Percentiles rank a stretch among this genome's conserved stretches.
Evolutionary conservation across 352 stramenopile genomes (phyloP).

Genomic region (Lagenidium sp.): DNA sequence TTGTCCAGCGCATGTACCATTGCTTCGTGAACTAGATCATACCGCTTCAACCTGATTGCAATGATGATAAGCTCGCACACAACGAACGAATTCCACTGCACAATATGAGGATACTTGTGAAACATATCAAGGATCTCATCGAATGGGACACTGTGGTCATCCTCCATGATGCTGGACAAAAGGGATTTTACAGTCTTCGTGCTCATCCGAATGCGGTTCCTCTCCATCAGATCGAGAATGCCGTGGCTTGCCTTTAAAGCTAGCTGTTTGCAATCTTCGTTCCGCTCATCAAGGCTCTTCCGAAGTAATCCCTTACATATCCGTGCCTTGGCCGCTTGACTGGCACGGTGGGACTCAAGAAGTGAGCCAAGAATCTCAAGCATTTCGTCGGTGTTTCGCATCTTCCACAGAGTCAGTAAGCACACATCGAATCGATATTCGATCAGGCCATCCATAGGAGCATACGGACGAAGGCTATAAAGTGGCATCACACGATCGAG

Average conservation of each 20-base stretch:
- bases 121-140: conserved; percentile 45
- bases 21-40: conserved; percentile 47
- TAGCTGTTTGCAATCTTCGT: conserved; percentile 22
- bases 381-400: conserved; percentile 34
- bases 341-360: conserved; percentile 27
- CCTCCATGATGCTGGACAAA: conserved; percentile 26
- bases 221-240: conserved; percentile 50
- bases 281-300: conserved; percentile 29
- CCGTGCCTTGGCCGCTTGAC: conserved; percentile 30
- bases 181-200: conserved; percentile 39
- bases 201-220: conserved; percentile 36
- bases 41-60: conserved; percentile 32
- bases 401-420: conserved; percentile 41
- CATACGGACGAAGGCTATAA: conserved; percentile 31
- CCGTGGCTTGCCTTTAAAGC: conserved; percentile 24
- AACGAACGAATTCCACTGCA: conserved; percentile 54
- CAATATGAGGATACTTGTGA: conserved; percentile 25
- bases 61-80: conserved; percentile 60
- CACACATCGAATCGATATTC: conserved; percentile 66
- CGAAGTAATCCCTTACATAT: conserved; percentile 59
- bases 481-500: conserved; percentile 53
- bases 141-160: conserved; percentile 16
- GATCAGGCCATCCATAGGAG: conserved; percentile 28
- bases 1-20: conserved; percentile 51
- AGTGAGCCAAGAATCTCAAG: conserved; percentile 45